Evolutionary conservation across 1,139 yeast species (phyloP), one percentile per base, ranked within the genome.

Genomic region (Martiniozyma asiatica): DNA sequence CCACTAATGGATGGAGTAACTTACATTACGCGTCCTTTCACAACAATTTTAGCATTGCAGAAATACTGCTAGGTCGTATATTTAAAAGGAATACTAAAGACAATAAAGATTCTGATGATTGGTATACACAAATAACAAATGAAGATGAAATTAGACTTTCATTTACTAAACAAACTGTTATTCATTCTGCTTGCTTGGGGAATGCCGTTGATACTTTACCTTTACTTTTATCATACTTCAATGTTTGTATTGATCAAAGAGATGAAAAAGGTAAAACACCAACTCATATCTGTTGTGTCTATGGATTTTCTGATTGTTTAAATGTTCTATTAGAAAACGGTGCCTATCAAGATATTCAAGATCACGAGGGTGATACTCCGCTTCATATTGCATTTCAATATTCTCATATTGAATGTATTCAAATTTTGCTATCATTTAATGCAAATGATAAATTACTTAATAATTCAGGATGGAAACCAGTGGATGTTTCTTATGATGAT

Each of bases 11-110:
- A 1, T 87, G 96, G 96, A 66, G 81, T 25, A 80, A 84, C 31
- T 62, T 87, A 29, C 97, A 87, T 54, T 85, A 84, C 53, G 89
- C 95, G 1, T 74, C 93, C 7, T 79, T 56, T 48, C 59, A 80
- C 44, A 95, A 96, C 20, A 70, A 80, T 42, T 81, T 80, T 47
- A 66, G 82, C 35, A 68, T 84, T 6, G 79, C 94, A 48, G 84
- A 75, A 34, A 67, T 68, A 36, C 41, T 70, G 11, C 51, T 70
- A 12, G 54, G 63, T 15, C 50, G 51, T 34, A 51, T 65, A 23
- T 52, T 55, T 37, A 49, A 54, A 24, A 33, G 51, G 72, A 73
- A 67, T 8, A 5, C 17, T 8, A 6, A n/a, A 7, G 10, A 17
- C 4, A 10, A 24, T 13, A 13, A 12, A 1, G n/a, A 23, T 8